A percentile compares a stretch with the other conserved stretches of the same genome.
phyloP scores from a whole-genome alignment of 163 green algal species.

The Prototheca wickerhamii region DNA sequence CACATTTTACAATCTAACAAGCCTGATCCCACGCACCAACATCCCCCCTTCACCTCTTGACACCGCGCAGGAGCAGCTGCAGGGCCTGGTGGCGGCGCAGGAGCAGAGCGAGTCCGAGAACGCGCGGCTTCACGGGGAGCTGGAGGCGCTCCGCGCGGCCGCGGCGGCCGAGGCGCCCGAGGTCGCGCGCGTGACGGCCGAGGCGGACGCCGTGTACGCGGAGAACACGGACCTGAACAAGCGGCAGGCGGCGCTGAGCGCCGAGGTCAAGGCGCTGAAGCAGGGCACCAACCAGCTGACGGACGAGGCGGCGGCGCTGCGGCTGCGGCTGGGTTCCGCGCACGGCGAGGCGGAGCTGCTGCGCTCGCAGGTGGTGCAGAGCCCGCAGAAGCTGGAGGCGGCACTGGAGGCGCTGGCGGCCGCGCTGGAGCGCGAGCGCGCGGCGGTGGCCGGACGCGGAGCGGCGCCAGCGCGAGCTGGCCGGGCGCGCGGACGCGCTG shows the following conservation, averaged over 20 bases:
- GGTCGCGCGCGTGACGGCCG: conserved; percentile 48
- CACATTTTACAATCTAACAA: neutral
- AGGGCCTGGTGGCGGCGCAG: conserved; percentile 17
- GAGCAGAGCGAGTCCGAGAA: conserved; percentile 36
- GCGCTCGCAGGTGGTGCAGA: conserved; percentile 64
- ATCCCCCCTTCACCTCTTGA: neutral
- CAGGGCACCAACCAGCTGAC: conserved; percentile 45
- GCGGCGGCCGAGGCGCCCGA: conserved; percentile 43
- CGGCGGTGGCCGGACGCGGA: conserved; percentile 41
- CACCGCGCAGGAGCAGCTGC: conserved; percentile 27
- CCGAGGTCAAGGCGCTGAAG: conserved; percentile 58
- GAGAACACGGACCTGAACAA: conserved; percentile 70
- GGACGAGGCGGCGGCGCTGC: conserved; percentile 49
- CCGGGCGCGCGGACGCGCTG: conserved; percentile 44
- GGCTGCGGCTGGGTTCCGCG: conserved; percentile 45
- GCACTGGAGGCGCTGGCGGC: conserved; percentile 41
- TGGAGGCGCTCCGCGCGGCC: conserved; percentile 41
- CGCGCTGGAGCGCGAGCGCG: conserved; percentile 54
- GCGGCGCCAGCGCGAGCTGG: conserved; percentile 36
- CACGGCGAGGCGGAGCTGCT: conserved; percentile 53
- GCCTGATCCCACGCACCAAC: neutral
- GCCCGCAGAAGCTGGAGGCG: conserved; percentile 58
- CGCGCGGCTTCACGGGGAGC: conserved; percentile 37
- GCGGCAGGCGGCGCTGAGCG: conserved; percentile 50
- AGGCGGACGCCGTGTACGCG: conserved; percentile 40